These are phyloP conservation scores for Elsinoe ampelina DNA, from an alignment of 2,329 filamentous ascomycete genomes.

Conservation along the genomic window DNA sequence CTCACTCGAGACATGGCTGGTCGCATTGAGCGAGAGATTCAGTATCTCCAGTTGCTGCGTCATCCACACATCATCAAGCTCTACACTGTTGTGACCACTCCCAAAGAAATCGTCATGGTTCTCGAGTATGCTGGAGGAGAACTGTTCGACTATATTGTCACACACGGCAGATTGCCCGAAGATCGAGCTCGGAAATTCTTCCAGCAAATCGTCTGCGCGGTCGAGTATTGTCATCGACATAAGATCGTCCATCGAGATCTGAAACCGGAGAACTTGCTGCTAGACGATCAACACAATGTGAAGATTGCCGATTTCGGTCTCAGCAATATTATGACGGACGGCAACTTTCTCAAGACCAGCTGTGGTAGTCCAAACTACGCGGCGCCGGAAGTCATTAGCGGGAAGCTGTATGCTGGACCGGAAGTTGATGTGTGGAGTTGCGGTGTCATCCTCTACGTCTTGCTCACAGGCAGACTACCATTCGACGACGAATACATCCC, in stretches of 20 bases:
- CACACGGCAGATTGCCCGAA: conserved; percentile 84
- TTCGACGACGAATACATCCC: conserved; percentile 99
- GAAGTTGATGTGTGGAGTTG: conserved; percentile 98
- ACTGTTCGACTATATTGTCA: conserved; percentile 96
- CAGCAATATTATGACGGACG: conserved; percentile 99
- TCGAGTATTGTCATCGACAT: conserved; percentile 97
- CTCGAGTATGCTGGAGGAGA: conserved; percentile 95
- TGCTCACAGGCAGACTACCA: conserved; percentile 61
- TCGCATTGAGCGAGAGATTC: conserved; percentile 93
- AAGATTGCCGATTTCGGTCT: conserved; percentile 98
- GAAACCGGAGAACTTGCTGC: conserved; percentile 91
- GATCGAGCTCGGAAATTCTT: conserved; percentile 94
- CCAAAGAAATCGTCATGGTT: conserved; percentile 96
- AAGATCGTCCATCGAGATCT: conserved; percentile 97
- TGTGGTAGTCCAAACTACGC: conserved; percentile 98
- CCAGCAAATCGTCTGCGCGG: conserved; percentile 96
- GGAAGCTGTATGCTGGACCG: conserved; percentile 92
- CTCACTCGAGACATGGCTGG: conserved; percentile 97
- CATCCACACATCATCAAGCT: conserved; percentile 99
- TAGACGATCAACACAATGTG: conserved; percentile 93
- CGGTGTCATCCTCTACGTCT: conserved; percentile 56
- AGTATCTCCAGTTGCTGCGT: conserved; percentile 88
- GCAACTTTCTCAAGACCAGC: conserved; percentile 97
- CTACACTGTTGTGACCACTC: conserved; percentile 93
- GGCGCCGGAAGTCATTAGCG: conserved; percentile 93